Percentiles rank a stretch among this genome's conserved stretches.
These are phyloP conservation scores for Vachellia pachyceras DNA, from an alignment of 306 rosid genomes.

Conservation along the genomic window DNA sequence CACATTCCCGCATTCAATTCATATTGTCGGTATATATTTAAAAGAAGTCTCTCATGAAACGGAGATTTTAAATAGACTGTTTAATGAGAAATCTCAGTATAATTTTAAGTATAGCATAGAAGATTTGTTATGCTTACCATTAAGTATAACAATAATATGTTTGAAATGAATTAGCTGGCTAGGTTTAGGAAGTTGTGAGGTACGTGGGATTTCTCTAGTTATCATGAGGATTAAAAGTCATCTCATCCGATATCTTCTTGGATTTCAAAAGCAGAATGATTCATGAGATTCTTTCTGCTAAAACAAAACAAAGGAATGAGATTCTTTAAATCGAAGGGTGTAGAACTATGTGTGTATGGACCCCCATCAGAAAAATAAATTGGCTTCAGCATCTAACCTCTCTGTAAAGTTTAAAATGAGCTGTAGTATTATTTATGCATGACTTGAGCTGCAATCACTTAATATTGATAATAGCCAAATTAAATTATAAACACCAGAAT, in stretches of 20 bases:
- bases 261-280: background rate
- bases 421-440: too few species aligned
- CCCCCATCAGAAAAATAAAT: too few species aligned
- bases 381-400: background rate
- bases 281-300: background rate
- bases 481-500: background rate
- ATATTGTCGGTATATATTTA: too few species aligned
- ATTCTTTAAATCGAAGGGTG: slow-evolving; percentile 31
- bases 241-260: background rate
- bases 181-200: background rate
- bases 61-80: too few species aligned
- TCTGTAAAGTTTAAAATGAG: too few species aligned
- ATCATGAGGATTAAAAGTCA: background rate
- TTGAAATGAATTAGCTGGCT: background rate
- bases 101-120: too few species aligned
- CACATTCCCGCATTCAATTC: too few species aligned
- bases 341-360: background rate
- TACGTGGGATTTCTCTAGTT: background rate
- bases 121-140: too few species aligned
- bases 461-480: background rate
- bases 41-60: too few species aligned
- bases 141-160: too few species aligned
- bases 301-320: slow-evolving; percentile 6
- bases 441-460: background rate
- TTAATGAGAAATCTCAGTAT: too few species aligned